Percentiles rank a stretch among this genome's conserved stretches.
These are phyloP conservation scores for Penicillium pulvis DNA, from an alignment of 495 filamentous ascomycete genomes.

Conservation along the genomic window DNA sequence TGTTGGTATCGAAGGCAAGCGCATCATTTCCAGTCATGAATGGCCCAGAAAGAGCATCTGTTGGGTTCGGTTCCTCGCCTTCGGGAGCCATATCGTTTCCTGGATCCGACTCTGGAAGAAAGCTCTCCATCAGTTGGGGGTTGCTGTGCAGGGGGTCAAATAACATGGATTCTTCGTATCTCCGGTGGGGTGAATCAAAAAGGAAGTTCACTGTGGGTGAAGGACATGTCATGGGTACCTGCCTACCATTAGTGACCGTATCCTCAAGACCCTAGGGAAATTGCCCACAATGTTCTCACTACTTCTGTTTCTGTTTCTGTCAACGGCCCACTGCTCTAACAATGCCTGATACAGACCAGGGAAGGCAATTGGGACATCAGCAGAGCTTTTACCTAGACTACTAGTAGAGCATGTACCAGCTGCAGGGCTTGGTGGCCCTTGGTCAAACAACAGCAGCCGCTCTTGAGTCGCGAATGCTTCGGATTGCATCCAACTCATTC, in stretches of 20 bases:
- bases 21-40: background rate
- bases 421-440: background rate
- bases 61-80: background rate
- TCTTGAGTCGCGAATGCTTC: slow-evolving; percentile 14
- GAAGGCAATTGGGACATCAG: slow-evolving; percentile 25
- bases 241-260: background rate
- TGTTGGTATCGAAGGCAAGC: background rate
- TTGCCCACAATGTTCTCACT: background rate
- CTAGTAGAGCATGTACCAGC: background rate
- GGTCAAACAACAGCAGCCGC: background rate
- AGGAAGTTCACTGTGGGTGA: background rate
- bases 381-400: slow-evolving; percentile 9
- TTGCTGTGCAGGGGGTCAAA: background rate
- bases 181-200: background rate
- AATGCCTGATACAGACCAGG: slow-evolving; percentile 26
- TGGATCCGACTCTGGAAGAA: background rate
- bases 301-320: slow-evolving; percentile 1
- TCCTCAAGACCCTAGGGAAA: background rate
- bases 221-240: background rate
- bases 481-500: background rate
- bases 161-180: background rate
- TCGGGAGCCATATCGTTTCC: background rate
- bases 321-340: slow-evolving; percentile 23
- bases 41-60: background rate
- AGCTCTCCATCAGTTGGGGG: background rate